These are phyloP conservation scores for Trametes cingulata DNA, from an alignment of 768 basidiomycete species.

Conservation along the genomic window DNA sequence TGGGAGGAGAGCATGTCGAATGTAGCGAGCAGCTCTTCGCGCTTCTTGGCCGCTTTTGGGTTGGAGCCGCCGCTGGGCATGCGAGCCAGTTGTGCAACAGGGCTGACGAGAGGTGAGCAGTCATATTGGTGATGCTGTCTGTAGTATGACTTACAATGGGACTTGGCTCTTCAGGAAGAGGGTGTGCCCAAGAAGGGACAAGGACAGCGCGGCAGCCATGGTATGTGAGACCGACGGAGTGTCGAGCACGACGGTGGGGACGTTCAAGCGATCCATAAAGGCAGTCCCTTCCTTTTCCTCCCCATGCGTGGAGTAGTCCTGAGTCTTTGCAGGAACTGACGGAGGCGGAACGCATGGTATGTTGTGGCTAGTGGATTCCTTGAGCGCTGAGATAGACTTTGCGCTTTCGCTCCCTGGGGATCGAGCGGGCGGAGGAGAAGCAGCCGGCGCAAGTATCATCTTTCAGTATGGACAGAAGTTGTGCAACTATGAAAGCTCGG, in stretches of 20 bases:
- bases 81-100: conserved; percentile 61
- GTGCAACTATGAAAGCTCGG: not conserved
- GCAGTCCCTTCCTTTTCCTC: not conserved
- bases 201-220: conserved; percentile 65
- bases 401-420: not conserved
- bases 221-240: conserved; percentile 52
- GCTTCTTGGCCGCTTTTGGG: conserved; percentile 55
- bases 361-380: conserved; percentile 9
- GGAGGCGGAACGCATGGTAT: not conserved
- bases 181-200: conserved; percentile 65
- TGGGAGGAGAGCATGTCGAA: conserved; percentile 76
- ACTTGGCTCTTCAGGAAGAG: conserved; percentile 79
- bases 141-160: conserved; percentile 59
- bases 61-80: conserved; percentile 52
- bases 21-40: conserved; percentile 60
- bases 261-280: conserved; percentile 17
- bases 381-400: not conserved
- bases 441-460: conserved; percentile 13
- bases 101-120: conserved; percentile 40
- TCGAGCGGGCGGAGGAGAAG: conserved; percentile 5
- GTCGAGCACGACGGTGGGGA: conserved; percentile 51
- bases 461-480: not conserved
- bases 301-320: not conserved
- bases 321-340: not conserved
- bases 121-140: not conserved